A percentile compares a stretch with the other conserved stretches of the same genome.
Conservation (phyloP, 2,329 filamentous ascomycete species). For the Phyllachora maydis region DNA sequence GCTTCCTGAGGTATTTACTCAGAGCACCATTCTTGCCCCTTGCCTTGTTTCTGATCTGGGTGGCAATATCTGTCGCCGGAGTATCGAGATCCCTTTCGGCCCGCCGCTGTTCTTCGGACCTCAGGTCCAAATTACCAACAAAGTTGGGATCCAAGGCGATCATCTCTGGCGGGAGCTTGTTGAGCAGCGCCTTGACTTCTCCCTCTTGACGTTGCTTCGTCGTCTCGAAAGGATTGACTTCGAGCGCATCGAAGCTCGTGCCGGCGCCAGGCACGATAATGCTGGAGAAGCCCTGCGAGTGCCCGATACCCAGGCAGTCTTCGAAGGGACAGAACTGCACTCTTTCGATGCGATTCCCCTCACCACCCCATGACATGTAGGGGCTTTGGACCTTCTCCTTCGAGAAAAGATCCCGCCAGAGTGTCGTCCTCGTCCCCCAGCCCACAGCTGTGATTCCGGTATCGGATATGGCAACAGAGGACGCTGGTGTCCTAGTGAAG, state of each 20-base stretch:
- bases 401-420: slow-evolving; percentile 82
- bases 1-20: slow-evolving; percentile 78
- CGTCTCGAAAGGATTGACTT: slow-evolving; percentile 90
- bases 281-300: slow-evolving; percentile 72
- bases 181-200: slow-evolving; percentile 76
- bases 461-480: slow-evolving; percentile 75
- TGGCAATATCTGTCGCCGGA: slow-evolving; percentile 32
- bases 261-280: slow-evolving; percentile 88
- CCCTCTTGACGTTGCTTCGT: slow-evolving; percentile 79
- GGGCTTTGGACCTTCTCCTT: slow-evolving; percentile 58
- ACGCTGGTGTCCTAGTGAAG: slow-evolving; percentile 62
- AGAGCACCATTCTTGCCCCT: slow-evolving; percentile 79
- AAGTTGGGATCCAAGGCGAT: slow-evolving; percentile 87
- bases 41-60: slow-evolving; percentile 53
- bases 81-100: slow-evolving; percentile 65
- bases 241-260: slow-evolving; percentile 84
- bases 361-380: slow-evolving; percentile 85
- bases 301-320: slow-evolving; percentile 71
- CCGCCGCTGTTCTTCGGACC: slow-evolving; percentile 56
- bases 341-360: slow-evolving; percentile 61
- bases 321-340: slow-evolving; percentile 89
- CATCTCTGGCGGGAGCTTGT: slow-evolving; percentile 94
- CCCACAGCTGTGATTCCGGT: slow-evolving; percentile 72
- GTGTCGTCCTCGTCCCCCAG: slow-evolving; percentile 72
- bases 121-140: slow-evolving; percentile 69